Percentiles rank a stretch among this genome's conserved stretches.
Conservation (phyloP, 148 eudicot species). For the Cornus suecica region DNA sequence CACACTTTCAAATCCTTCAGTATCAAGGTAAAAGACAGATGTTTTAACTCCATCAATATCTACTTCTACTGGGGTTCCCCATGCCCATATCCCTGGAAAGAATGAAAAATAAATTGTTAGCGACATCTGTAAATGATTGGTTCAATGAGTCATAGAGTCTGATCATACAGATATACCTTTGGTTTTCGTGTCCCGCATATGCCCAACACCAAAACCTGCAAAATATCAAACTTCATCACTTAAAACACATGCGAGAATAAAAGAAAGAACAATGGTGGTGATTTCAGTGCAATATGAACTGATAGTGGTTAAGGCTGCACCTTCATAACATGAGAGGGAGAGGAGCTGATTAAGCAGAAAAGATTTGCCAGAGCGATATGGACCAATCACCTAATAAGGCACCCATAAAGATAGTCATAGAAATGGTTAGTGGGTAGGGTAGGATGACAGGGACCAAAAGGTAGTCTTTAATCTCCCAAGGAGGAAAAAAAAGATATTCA, state of each 20-base stretch:
- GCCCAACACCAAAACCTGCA: conserved; percentile 98
- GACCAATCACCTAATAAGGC: conserved; percentile 84
- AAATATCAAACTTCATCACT: conserved; percentile 12
- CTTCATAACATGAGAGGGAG: conserved; percentile 93
- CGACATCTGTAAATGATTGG: not conserved
- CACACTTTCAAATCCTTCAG: conserved; percentile 98
- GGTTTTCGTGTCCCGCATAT: conserved; percentile 96
- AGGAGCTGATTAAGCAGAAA: conserved; percentile 96
- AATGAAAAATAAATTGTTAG: conserved; percentile 3
- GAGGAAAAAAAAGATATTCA: not conserved
- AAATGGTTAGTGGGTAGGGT: not conserved
- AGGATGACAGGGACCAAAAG: not conserved
- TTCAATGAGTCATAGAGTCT: conserved; percentile 5
- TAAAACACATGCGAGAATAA: not conserved
- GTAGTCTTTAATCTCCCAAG: too few species aligned
- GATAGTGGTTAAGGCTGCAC: conserved; percentile 33
- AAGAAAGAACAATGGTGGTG: not conserved
- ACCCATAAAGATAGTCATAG: conserved; percentile 13
- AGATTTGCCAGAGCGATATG: conserved; percentile 96
- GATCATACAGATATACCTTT: conserved; percentile 50
- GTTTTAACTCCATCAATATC: conserved; percentile 74
- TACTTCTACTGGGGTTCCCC: conserved; percentile 91
- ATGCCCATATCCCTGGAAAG: conserved; percentile 84
- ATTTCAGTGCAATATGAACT: not conserved
- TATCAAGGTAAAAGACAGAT: conserved; percentile 91